Evolutionary conservation across 495 filamentous ascomycete genomes (phyloP).

Genomic region (Viridothelium virens): DNA sequence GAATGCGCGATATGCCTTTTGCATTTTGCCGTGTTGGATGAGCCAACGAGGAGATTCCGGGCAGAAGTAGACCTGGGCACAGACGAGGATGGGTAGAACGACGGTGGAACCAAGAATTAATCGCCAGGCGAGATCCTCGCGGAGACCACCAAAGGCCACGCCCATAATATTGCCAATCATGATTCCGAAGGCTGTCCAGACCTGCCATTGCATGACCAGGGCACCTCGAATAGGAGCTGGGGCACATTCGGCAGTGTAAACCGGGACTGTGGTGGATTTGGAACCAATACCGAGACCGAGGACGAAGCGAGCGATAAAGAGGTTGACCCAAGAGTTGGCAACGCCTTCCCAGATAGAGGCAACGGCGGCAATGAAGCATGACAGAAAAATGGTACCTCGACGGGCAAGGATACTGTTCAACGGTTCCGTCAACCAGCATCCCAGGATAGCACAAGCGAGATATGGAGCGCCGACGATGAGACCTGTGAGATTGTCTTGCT

Average conservation of each 20-base stretch:
- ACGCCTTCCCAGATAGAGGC: slow-evolving; percentile 26
- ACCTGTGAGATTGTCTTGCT: slow-evolving; percentile 3
- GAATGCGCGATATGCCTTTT: slow-evolving; percentile 20
- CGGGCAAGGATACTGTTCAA: slow-evolving; percentile 17
- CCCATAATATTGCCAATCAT: slow-evolving; percentile 26
- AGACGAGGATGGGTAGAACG: slow-evolving; percentile 20
- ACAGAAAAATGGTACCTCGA: slow-evolving; percentile 19
- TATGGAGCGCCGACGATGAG: slow-evolving; percentile 10
- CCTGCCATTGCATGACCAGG: slow-evolving; percentile 68
- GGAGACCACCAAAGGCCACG: slow-evolving; percentile 17
- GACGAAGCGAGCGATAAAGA: slow-evolving; percentile 50
- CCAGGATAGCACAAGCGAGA: slow-evolving; percentile 16
- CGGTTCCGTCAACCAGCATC: slow-evolving; percentile 19
- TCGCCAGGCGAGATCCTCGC: slow-evolving; percentile 23
- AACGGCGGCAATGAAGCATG: slow-evolving; percentile 20
- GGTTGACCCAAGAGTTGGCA: slow-evolving; percentile 51
- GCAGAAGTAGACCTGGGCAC: slow-evolving; percentile 24
- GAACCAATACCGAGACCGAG: slow-evolving; percentile 29
- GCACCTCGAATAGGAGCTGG: slow-evolving; percentile 68
- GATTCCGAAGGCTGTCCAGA: slow-evolving; percentile 23
- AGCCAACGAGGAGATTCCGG: slow-evolving; percentile 21
- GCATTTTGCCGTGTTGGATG: slow-evolving; percentile 16
- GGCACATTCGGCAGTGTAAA: slow-evolving; percentile 69
- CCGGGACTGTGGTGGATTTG: slow-evolving; percentile 47
- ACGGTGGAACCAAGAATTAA: slow-evolving; percentile 24